Evolutionary conservation across 2,329 filamentous ascomycete species (phyloP).

Genomic region (Cryphonectria carpinicola): DNA sequence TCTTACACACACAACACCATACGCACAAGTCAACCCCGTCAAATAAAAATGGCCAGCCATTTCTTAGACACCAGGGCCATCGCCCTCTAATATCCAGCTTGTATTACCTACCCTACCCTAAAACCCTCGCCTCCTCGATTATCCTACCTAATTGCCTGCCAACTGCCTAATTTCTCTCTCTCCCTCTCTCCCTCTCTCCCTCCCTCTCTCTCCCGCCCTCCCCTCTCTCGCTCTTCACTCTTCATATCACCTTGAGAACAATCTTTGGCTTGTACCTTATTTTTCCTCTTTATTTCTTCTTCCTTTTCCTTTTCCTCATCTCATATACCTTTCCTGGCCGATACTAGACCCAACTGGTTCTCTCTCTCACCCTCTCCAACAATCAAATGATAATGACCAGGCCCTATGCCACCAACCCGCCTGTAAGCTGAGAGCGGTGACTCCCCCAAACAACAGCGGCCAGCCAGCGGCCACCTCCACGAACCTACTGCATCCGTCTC

Average conservation of each 20-base stretch:
- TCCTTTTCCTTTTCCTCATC: background rate
- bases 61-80: background rate
- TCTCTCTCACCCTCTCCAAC: background rate
- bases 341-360: background rate
- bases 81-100: conserved; percentile 1
- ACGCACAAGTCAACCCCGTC: background rate
- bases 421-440: background rate
- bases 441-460: background rate
- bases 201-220: background rate
- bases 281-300: background rate
- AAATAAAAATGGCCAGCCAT: conserved; percentile 3
- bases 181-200: background rate
- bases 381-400: background rate
- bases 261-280: background rate
- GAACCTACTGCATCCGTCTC: background rate
- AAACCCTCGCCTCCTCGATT: background rate
- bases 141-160: background rate
- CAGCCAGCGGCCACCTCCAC: background rate
- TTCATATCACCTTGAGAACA: background rate
- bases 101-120: background rate
- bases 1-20: background rate
- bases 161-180: background rate
- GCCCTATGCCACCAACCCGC: background rate
- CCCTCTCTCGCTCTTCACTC: background rate
- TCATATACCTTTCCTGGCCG: background rate